Conservation (phyloP, 495 filamentous ascomycete species). For the Penicillium pulvis region DNA sequence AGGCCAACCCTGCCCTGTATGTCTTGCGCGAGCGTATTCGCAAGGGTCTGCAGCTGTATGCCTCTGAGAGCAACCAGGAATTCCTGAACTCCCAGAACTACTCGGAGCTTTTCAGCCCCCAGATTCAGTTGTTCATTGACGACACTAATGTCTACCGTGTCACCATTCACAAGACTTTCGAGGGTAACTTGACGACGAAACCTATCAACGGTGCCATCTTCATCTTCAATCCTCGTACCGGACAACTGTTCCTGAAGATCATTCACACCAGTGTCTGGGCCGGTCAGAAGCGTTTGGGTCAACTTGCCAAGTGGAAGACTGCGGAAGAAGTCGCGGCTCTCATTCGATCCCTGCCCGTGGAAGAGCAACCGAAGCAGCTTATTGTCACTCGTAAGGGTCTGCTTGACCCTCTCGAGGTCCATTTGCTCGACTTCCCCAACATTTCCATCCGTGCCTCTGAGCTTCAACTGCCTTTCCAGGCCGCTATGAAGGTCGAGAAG, state of each 20-base stretch:
- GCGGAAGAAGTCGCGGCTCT: slow-evolving; percentile 99
- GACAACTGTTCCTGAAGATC: slow-evolving; percentile 98
- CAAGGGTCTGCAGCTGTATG: slow-evolving; percentile 97
- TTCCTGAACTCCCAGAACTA: slow-evolving; percentile 99
- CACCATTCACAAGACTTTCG: slow-evolving; percentile 99
- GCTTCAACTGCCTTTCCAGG: slow-evolving; percentile 97
- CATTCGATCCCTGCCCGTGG: slow-evolving; percentile 93
- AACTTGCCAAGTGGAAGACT: slow-evolving; percentile 99
- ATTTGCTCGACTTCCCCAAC: slow-evolving; percentile 97
- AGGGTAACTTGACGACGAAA: slow-evolving; percentile 98
- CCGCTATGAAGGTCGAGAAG: slow-evolving; percentile 99
- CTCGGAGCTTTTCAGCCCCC: slow-evolving; percentile 98
- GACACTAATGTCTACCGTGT: slow-evolving; percentile 99
- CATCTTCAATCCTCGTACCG: slow-evolving; percentile 98
- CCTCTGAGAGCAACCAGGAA: slow-evolving; percentile 98
- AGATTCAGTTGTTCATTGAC: slow-evolving; percentile 98
- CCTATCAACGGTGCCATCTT: slow-evolving; percentile 99
- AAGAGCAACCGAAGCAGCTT: slow-evolving; percentile 98
- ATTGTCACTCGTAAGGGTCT: slow-evolving; percentile 98
- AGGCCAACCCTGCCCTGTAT: slow-evolving; percentile 96
- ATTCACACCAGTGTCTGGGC: slow-evolving; percentile 99
- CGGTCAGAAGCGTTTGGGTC: slow-evolving; percentile 97
- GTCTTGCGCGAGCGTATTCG: slow-evolving; percentile 97
- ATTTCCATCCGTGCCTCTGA: slow-evolving; percentile 99
- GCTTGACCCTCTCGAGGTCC: slow-evolving; percentile 95